phyloP scores from a whole-genome alignment of 1,139 yeast genomes.

The Sugiyamaella novakii region DNA sequence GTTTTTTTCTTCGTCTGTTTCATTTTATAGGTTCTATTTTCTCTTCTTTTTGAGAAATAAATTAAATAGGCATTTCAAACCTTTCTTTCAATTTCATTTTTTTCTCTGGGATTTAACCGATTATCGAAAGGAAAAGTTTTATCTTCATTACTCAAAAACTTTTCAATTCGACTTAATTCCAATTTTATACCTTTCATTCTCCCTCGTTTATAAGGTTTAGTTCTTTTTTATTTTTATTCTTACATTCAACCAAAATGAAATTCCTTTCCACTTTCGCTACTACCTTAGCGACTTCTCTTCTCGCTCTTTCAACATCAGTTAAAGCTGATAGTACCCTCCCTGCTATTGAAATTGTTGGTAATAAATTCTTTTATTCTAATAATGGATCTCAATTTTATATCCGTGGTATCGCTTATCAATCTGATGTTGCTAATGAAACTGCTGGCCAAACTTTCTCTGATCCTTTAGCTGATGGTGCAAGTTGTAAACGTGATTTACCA shows the following conservation, averaged over 20 bases:
- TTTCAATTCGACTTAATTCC: no score
- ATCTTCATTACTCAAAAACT: no score
- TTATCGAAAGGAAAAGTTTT: no score
- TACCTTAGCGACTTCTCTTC: conserved; percentile 22
- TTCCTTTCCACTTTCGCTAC: conserved; percentile 23
- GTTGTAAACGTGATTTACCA: conserved; percentile 77
- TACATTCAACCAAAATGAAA: conserved; percentile 23
- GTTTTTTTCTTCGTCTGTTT: no score
- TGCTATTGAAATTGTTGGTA: conserved; percentile 44
- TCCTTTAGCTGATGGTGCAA: conserved; percentile 67
- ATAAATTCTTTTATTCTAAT: conserved; percentile 73
- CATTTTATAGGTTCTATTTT: no score
- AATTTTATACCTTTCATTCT: no score
- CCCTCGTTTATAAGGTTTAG: no score
- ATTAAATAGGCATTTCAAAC: no score
- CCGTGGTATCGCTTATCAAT: conserved; percentile 80
- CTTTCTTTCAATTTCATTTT: no score
- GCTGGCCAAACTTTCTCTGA: conserved; percentile 52
- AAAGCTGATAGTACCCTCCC: conserved; percentile 34
- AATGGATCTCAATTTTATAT: conserved; percentile 84
- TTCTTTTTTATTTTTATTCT: no score
- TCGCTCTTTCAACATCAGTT: conserved; percentile 29
- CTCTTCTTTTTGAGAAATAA: no score
- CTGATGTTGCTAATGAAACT: conserved; percentile 49
- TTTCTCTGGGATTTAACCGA: no score